Evolutionary conservation across 2,329 filamentous ascomycete genomes (phyloP).

Genomic region (Paecilomyces fulvus): DNA sequence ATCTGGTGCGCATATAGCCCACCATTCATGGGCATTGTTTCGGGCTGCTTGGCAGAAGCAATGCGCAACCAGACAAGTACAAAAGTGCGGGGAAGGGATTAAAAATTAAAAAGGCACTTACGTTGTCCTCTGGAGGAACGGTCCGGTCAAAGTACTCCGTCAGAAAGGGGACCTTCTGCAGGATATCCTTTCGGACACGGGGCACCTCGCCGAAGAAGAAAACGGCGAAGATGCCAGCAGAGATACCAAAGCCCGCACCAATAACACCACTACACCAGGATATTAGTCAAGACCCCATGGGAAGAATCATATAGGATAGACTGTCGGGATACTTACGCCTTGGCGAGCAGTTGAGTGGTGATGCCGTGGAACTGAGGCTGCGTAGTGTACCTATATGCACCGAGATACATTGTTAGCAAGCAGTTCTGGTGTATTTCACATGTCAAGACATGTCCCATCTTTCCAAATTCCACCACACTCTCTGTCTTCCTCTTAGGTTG

Average conservation of each 20-base stretch:
- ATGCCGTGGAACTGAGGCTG: neutral
- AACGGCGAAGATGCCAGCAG: slow-evolving; percentile 50
- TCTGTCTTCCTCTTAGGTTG: neutral
- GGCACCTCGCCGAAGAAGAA: slow-evolving; percentile 60
- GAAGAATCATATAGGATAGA: neutral
- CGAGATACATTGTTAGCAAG: slow-evolving; percentile 5
- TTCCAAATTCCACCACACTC: neutral
- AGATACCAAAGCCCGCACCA: slow-evolving; percentile 48
- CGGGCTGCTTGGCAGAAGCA: neutral
- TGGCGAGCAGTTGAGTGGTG: neutral
- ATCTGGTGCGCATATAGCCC: neutral
- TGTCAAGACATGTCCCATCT: neutral
- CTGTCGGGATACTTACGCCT: neutral
- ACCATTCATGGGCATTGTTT: neutral
- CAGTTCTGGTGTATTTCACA: neutral
- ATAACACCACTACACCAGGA: slow-evolving; percentile 33
- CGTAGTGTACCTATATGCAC: neutral
- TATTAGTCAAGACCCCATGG: slow-evolving; percentile 5
- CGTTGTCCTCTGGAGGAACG: slow-evolving; percentile 56
- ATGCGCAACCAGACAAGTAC: neutral
- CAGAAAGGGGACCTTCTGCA: slow-evolving; percentile 52
- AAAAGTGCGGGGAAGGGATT: neutral
- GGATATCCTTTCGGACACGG: slow-evolving; percentile 53
- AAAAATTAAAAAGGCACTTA: slow-evolving; percentile 15
- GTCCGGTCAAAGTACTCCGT: slow-evolving; percentile 49